Evolutionary conservation across 2,329 filamentous ascomycete genomes (phyloP).

Genomic region (Ceratocystiopsis brevicomis): DNA sequence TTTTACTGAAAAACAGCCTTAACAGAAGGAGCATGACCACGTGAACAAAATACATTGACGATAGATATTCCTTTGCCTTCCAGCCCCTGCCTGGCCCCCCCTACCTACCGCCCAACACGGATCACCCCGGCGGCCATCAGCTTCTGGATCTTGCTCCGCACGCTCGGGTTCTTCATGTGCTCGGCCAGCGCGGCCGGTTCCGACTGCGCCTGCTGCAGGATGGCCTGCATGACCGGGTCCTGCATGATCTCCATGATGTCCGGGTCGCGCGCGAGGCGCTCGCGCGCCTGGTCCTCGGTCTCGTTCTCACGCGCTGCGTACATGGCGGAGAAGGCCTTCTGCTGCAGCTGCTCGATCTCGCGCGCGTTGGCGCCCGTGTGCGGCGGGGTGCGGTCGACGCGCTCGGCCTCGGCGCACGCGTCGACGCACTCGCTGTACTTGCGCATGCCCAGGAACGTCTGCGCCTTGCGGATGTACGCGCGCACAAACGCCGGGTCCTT

Average conservation of each 20-base stretch:
- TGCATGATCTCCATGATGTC: slow-evolving; percentile 89
- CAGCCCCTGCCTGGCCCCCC: neutral
- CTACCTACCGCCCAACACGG: slow-evolving; percentile 28
- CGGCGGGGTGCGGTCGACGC: slow-evolving; percentile 48
- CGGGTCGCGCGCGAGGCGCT: slow-evolving; percentile 75
- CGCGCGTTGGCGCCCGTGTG: slow-evolving; percentile 58
- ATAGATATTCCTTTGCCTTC: neutral
- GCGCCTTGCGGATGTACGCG: slow-evolving; percentile 89
- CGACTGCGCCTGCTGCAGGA: slow-evolving; percentile 87
- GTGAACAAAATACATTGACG: too few relatives aligned
- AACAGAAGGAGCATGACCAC: too few relatives aligned
- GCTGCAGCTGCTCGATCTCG: slow-evolving; percentile 85
- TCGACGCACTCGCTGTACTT: slow-evolving; percentile 94
- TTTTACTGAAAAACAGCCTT: too few relatives aligned
- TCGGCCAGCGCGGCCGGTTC: slow-evolving; percentile 86
- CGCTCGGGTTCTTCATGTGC: slow-evolving; percentile 84
- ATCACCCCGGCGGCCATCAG: slow-evolving; percentile 86
- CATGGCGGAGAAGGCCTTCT: slow-evolving; percentile 82
- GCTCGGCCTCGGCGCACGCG: slow-evolving; percentile 61
- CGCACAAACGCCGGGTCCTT: slow-evolving; percentile 83
- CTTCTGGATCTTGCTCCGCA: slow-evolving; percentile 84
- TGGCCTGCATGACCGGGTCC: slow-evolving; percentile 94
- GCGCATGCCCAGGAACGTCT: slow-evolving; percentile 92
- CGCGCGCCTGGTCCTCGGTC: slow-evolving; percentile 87
- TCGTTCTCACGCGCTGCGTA: slow-evolving; percentile 83